Evolutionary conservation across 2,329 filamentous ascomycete species (phyloP).

Genomic region (Diatrype stigma): DNA sequence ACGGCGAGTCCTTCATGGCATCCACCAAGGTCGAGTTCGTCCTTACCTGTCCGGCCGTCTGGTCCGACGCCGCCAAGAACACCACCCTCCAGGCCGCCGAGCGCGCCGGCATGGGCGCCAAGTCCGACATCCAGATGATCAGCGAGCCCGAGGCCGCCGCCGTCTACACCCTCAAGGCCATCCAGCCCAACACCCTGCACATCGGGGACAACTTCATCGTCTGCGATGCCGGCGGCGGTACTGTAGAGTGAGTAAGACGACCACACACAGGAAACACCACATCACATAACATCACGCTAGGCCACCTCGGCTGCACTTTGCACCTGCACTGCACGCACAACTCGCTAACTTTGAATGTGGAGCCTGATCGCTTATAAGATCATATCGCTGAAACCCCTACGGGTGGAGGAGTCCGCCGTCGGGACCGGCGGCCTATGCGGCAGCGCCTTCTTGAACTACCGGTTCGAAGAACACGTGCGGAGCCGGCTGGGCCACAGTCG

Average conservation of each 20-base stretch:
- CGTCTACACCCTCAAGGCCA: constrained; percentile 74
- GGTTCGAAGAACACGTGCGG: constrained; percentile 74
- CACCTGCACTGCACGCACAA: too few relatives aligned
- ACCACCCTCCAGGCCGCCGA: constrained; percentile 75
- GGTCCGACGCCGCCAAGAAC: constrained; percentile 83
- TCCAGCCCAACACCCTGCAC: constrained; percentile 69
- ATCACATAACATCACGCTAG: too few relatives aligned
- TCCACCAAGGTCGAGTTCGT: constrained; percentile 74
- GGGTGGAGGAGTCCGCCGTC: constrained; percentile 74
- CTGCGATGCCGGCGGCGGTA: constrained; percentile 60
- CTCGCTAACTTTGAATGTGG: constrained; percentile 7
- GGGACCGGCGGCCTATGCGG: constrained; percentile 75
- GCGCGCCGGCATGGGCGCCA: constrained; percentile 70
- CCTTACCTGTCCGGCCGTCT: constrained; percentile 77
- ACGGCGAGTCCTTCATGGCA: constrained; percentile 75
- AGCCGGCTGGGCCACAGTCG: constrained; percentile 60
- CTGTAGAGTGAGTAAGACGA: constrained; percentile 64
- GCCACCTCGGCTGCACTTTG: too few relatives aligned
- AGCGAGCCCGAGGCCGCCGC: constrained; percentile 78
- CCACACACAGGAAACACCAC: background rate
- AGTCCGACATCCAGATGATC: constrained; percentile 70
- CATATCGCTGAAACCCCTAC: constrained; percentile 65
- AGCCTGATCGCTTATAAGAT: constrained; percentile 78
- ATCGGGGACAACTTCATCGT: constrained; percentile 64
- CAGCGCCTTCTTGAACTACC: constrained; percentile 74